Evolutionary conservation across 441 rosid genomes (phyloP).

Genomic region (Corymbia citriodora): DNA sequence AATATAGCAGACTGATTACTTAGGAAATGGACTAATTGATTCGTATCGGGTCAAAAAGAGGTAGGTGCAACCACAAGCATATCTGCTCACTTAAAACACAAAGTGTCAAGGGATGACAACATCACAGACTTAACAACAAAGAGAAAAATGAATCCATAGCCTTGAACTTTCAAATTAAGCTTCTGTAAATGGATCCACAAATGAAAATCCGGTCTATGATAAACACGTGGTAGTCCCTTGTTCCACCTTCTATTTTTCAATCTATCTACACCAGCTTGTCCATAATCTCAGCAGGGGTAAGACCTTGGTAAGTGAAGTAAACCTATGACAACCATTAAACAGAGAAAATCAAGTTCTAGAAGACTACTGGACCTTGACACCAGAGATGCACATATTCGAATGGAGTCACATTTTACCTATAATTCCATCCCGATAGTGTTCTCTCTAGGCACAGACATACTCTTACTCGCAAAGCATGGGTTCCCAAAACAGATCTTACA

Average conservation of each 20-base stretch:
- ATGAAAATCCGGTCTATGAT: not conserved
- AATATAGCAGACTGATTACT: not conserved
- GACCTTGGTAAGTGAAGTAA: not conserved
- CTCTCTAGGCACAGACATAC: not conserved
- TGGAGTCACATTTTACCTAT: not conserved
- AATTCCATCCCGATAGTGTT: not conserved
- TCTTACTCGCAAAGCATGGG: not conserved
- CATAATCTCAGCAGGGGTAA: not conserved
- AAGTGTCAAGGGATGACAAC: not conserved
- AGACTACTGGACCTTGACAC: not conserved
- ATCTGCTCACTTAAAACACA: not conserved
- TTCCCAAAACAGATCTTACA: not conserved
- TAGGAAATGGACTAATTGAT: not conserved
- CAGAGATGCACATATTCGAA: not conserved
- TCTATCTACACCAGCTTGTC: not conserved
- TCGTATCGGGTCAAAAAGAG: not conserved
- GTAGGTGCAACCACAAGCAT: not conserved
- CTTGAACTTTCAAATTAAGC: not conserved
- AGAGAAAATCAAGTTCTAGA: not conserved
- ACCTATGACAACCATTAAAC: not conserved
- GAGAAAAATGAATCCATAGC: not conserved
- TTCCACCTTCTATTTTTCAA: not conserved
- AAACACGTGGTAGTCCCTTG: not conserved
- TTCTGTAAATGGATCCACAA: not conserved
- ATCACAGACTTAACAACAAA: not conserved